phyloP scores from a whole-genome alignment of 768 basidiomycete species.

The Kondoa malvinella region DNA sequence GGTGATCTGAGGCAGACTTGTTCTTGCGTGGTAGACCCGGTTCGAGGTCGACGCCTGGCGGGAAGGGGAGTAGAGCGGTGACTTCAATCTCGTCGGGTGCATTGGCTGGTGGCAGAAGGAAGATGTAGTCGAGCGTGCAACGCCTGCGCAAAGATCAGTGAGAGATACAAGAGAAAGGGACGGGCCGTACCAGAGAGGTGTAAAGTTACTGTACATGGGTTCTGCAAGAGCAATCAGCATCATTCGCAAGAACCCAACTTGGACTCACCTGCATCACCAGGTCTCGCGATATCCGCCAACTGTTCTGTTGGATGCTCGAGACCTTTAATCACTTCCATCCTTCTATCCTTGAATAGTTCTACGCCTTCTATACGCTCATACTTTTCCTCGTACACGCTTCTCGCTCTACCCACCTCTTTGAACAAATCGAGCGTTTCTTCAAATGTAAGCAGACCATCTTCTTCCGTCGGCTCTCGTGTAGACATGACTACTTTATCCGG shows the following conservation, averaged over 20 bases:
- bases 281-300: background rate
- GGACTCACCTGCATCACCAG: background rate
- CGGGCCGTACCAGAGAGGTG: background rate
- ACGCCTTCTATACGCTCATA: background rate
- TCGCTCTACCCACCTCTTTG: background rate
- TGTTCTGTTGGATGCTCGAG: background rate
- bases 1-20: slow-evolving; percentile 13
- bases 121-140: slow-evolving; percentile 20
- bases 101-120: slow-evolving; percentile 9
- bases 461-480: slow-evolving; percentile 11
- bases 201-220: background rate
- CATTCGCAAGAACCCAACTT: background rate
- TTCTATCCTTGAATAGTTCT: background rate
- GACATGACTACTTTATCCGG: slow-evolving; percentile 15
- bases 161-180: background rate
- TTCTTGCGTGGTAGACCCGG: slow-evolving; percentile 13
- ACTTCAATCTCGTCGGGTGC: background rate
- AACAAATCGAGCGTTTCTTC: slow-evolving; percentile 12
- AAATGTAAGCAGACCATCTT: slow-evolving; percentile 10
- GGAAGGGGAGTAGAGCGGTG: slow-evolving; percentile 9
- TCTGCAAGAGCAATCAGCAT: background rate
- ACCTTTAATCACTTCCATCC: background rate
- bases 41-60: slow-evolving; percentile 9
- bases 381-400: slow-evolving; percentile 6
- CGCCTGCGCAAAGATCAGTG: slow-evolving; percentile 11